A percentile compares a stretch with the other conserved stretches of the same genome.
Conservation (phyloP, 805 yeast genomes). For the Wickerhamomyces chaumierensis region DNA sequence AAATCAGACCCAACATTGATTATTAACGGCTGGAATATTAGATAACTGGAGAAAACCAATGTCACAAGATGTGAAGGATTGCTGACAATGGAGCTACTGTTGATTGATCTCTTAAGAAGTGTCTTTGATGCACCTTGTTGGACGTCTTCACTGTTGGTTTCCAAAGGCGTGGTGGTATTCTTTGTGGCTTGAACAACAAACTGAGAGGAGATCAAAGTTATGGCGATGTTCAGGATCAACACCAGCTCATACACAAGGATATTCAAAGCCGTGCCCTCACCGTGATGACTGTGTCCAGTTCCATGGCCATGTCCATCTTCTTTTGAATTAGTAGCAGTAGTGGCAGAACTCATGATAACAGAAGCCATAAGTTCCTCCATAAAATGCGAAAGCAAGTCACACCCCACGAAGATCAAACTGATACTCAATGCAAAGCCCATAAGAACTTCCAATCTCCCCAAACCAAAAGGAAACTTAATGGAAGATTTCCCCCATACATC, state of each 20-base stretch:
- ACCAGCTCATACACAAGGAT: constrained; percentile 20
- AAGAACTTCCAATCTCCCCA: constrained; percentile 82
- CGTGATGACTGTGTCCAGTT: constrained; percentile 17
- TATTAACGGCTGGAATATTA: constrained; percentile 27
- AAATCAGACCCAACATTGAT: constrained; percentile 16
- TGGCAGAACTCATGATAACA: constrained; percentile 17
- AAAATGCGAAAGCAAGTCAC: constrained; percentile 80
- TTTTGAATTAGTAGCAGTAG: too few relatives aligned
- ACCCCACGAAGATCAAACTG: constrained; percentile 80
- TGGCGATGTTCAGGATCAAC: constrained; percentile 14
- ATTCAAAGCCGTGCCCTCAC: constrained; percentile 10
- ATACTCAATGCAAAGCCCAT: constrained; percentile 82
- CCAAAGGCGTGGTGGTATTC: neutral
- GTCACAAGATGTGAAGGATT: constrained; percentile 31
- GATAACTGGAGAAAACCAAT: constrained; percentile 27
- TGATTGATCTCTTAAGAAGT: too few relatives aligned
- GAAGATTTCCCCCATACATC: constrained; percentile 85
- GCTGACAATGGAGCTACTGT: constrained; percentile 8
- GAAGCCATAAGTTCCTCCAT: constrained; percentile 55
- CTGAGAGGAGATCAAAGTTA: constrained; percentile 25
- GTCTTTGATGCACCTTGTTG: too few relatives aligned
- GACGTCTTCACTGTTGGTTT: too few relatives aligned
- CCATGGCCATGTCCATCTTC: constrained; percentile 5
- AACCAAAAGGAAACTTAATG: constrained; percentile 80
- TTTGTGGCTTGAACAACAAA: constrained; percentile 2